Base-by-base conservation (phyloP, 179 eudicot genomes). In the Silene noctiflora region DNA sequence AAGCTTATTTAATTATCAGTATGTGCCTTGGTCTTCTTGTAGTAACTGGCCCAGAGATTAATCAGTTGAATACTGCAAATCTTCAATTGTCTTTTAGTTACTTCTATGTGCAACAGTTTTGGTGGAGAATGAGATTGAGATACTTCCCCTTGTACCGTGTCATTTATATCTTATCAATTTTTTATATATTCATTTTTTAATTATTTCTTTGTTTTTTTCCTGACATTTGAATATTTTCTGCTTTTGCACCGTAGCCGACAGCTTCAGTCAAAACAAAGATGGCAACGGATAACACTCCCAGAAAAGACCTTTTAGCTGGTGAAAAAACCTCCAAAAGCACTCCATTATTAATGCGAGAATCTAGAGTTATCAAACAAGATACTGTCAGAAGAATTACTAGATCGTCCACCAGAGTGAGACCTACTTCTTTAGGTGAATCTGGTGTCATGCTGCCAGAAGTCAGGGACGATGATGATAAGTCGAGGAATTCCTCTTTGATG, bases 231-330 rank as follows among this genome's bases (percentile, higher is more conserved):
- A 53, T 67, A 31, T 39, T 20, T 25, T 68, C 12, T 25, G 55
- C 48, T 61, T 74, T 69, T 27, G 65, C 74, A 16, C 58, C 69
- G 22, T 71, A 85, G 91, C 77, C 80, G 71, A 72, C 78, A 75
- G 76, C 80, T 81, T 72, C 85, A 13, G 76, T 67, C 60, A 67
- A 72, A 31, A 71, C 27, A 70, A 77, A 79, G 67, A 69, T 65
- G 39, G 72, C 69, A 17, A 46, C 65, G 9, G 14, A 76, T 64
- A 64, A 53, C 66, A 24, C 24, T 12, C 66, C 69, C 44, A 72
- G 51, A 55, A 64, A 75, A 71, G 76, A 27, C 46, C 78, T 78
- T 61, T 78, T 72, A 21, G 17, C 70, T 31, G 82, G 80, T 81
- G 76, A 78, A 72, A 63, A 29, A 72, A 59, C 59, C 42, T 60